Percentiles rank a stretch among this genome's conserved stretches.
Evolutionary conservation across 2,329 filamentous ascomycete species (phyloP).

Genomic region (Colletotrichum tropicale): DNA sequence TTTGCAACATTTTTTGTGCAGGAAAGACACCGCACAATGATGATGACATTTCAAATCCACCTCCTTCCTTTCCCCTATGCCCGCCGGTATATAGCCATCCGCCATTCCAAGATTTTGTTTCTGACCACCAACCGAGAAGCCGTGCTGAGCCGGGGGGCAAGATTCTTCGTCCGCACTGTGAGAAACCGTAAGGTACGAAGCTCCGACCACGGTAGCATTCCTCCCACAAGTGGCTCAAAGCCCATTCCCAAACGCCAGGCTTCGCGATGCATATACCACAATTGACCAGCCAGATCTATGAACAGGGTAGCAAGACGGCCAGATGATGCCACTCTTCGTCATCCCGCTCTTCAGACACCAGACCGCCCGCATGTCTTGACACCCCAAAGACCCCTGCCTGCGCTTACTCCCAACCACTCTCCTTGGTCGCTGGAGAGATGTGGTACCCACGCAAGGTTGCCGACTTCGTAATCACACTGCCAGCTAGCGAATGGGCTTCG

Average conservation of each 20-base stretch:
- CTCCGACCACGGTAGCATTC: neutral
- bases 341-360: neutral
- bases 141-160: neutral
- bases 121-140: neutral
- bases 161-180: neutral
- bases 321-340: slow-evolving; percentile 4
- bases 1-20: neutral
- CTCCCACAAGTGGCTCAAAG: neutral
- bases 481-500: slow-evolving; percentile 77
- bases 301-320: slow-evolving; percentile 6
- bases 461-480: slow-evolving; percentile 87
- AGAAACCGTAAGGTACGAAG: neutral
- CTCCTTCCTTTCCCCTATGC: neutral
- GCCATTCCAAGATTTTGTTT: slow-evolving; percentile 8
- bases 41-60: neutral
- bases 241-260: slow-evolving; percentile 24
- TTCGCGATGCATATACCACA: slow-evolving; percentile 24
- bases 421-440: slow-evolving; percentile 72
- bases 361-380: slow-evolving; percentile 46
- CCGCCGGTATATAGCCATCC: slow-evolving; percentile 16
- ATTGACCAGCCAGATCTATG: slow-evolving; percentile 19
- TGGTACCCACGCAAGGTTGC: slow-evolving; percentile 85
- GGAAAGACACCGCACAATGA: neutral
- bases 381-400: slow-evolving; percentile 82
- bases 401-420: slow-evolving; percentile 85